These are phyloP conservation scores for Aquanectria penicillioides DNA, from an alignment of 2,329 filamentous ascomycete genomes.

Conservation along the genomic window DNA sequence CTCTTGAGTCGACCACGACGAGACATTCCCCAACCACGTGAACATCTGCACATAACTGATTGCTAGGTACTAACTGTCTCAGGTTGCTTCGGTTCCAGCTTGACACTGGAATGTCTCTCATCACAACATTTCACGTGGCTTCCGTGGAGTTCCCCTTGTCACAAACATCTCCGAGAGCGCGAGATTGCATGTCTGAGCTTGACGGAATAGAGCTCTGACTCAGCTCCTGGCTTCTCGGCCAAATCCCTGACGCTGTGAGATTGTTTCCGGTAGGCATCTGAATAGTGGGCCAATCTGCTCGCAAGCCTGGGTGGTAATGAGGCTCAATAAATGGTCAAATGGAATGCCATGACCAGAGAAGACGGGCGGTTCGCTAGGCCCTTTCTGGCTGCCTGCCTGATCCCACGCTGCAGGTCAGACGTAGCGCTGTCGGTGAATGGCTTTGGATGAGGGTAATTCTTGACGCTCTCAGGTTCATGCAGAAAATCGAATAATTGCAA, in stretches of 20 bases:
- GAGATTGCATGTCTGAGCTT: neutral
- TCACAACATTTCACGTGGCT: neutral
- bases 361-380: neutral
- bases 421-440: neutral
- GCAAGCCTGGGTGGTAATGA: constrained; percentile 2
- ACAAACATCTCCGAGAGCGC: neutral
- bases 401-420: constrained; percentile 26
- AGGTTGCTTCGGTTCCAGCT: neutral
- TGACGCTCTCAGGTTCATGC: neutral
- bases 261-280: neutral
- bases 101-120: neutral
- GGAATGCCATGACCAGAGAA: neutral
- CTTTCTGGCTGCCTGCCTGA: constrained; percentile 18
- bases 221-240: neutral
- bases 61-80: neutral
- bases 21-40: neutral
- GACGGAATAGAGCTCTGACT: constrained; percentile 8
- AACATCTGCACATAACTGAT: neutral
- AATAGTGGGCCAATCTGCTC: neutral
- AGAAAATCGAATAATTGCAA: neutral
- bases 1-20: no score
- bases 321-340: constrained; percentile 14
- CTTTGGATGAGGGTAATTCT: neutral
- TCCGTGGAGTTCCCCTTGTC: no score
- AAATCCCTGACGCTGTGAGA: neutral